Evolutionary conservation across 208 protist species (phyloP).

Genomic region (Trypanosoma lewisi): DNA sequence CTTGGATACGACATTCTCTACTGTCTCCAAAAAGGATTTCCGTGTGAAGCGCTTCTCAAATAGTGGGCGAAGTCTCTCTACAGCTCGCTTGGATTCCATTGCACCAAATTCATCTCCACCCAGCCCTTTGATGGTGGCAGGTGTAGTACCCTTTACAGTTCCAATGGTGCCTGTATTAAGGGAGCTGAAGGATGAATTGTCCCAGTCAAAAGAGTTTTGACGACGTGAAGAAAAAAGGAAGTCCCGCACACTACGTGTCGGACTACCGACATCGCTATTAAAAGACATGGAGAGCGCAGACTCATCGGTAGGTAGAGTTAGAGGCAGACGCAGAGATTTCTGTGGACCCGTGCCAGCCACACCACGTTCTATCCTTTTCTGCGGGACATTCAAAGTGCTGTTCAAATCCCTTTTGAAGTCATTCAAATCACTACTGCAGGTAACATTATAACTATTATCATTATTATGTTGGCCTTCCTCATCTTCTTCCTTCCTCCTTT

Average conservation of each 20-base stretch:
- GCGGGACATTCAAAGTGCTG: neutral
- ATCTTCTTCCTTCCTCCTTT: slow-evolving; percentile 8
- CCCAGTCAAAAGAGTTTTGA: neutral
- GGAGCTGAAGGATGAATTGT: slow-evolving; percentile 8
- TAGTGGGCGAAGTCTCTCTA: slow-evolving; percentile 44
- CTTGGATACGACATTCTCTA: slow-evolving; percentile 48
- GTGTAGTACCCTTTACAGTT: neutral
- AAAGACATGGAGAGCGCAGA: neutral
- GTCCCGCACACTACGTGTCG: slow-evolving; percentile 21
- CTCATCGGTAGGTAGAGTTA: neutral
- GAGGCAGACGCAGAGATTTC: neutral
- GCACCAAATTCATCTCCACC: neutral
- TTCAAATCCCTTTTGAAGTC: neutral
- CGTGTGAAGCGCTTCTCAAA: slow-evolving; percentile 50
- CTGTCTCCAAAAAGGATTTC: slow-evolving; percentile 51
- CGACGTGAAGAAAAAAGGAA: slow-evolving; percentile 25
- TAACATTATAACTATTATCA: too few relatives aligned
- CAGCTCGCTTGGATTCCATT: slow-evolving; percentile 19
- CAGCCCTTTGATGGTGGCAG: neutral
- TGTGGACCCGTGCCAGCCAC: neutral
- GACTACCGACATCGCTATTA: slow-evolving; percentile 1
- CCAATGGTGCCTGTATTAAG: neutral
- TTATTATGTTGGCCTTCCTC: too few relatives aligned
- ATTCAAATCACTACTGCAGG: neutral
- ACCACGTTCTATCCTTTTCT: too few relatives aligned